phyloP scores from a whole-genome alignment of 805 yeast species.

The Isabelozyma rhagii region DNA sequence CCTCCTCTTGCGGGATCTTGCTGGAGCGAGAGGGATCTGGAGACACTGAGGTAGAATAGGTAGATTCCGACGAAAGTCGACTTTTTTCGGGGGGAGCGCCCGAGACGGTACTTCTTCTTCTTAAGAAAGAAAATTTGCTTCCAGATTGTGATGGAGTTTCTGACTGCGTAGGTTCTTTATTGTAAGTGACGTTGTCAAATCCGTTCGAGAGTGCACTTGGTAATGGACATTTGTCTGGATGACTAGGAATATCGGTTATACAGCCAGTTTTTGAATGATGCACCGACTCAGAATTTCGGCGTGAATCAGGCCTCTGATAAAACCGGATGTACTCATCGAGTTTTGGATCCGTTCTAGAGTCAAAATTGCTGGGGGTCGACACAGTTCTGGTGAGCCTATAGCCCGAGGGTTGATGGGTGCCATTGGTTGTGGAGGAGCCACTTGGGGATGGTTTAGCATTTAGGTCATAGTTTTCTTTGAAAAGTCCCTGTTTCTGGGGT shows the following conservation, averaged over 20 bases:
- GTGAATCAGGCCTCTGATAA: constrained; percentile 22
- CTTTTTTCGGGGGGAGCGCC: constrained; percentile 9
- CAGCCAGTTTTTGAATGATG: too few species aligned
- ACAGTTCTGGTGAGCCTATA: constrained; percentile 7
- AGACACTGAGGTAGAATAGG: not conserved
- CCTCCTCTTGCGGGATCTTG: not conserved
- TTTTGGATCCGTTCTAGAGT: constrained; percentile 21
- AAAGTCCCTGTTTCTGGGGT: constrained; percentile 4
- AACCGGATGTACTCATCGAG: constrained; percentile 35
- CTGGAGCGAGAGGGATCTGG: not conserved
- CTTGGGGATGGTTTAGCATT: constrained; percentile 1
- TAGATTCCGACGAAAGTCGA: constrained; percentile 4
- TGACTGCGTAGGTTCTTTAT: constrained; percentile 1
- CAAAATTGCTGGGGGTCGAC: constrained; percentile 6
- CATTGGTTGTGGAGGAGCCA: not conserved
- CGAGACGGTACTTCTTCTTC: constrained; percentile 18
- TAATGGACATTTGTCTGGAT: constrained; percentile 8
- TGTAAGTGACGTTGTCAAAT: constrained; percentile 9
- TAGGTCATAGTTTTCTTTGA: constrained; percentile 14
- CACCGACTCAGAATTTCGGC: constrained; percentile 2
- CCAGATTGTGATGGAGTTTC: not conserved
- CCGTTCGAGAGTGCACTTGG: constrained; percentile 17
- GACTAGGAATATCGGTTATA: too few species aligned
- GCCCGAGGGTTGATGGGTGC: not conserved
- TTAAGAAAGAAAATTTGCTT: constrained; percentile 24